These are phyloP conservation scores for Kodamaea lidongshanica DNA, from an alignment of 805 yeast species.

Conservation along the genomic window DNA sequence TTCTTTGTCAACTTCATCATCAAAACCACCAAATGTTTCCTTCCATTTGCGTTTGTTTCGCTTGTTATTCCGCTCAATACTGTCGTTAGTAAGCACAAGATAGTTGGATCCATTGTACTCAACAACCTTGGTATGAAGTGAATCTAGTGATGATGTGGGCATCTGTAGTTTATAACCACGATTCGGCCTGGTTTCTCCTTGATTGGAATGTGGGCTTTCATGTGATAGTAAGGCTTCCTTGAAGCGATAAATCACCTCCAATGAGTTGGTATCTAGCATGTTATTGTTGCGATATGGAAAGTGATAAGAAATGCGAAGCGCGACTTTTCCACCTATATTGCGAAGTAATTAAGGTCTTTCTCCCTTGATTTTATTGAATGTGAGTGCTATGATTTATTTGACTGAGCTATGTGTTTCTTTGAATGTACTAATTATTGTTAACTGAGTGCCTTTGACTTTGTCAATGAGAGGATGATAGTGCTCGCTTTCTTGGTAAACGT, in stretches of 20 bases:
- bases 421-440: too few species aligned
- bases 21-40: constrained; percentile 18
- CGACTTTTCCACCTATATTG: too few species aligned
- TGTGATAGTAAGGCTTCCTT: constrained; percentile 30
- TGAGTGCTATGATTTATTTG: too few species aligned
- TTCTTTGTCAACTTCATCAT: constrained; percentile 11
- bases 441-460: too few species aligned
- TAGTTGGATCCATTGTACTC: constrained; percentile 34
- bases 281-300: constrained; percentile 2
- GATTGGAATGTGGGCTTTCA: constrained; percentile 2
- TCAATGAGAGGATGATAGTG: too few species aligned
- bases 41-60: constrained; percentile 33
- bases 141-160: constrained; percentile 13
- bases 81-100: constrained; percentile 32
- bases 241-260: constrained; percentile 33
- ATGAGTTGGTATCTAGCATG: constrained; percentile 35
- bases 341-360: too few species aligned
- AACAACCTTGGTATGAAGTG: constrained; percentile 29
- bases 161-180: constrained; percentile 28
- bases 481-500: too few species aligned
- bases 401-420: too few species aligned
- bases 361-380: too few species aligned
- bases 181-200: constrained; percentile 16
- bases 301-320: too few species aligned
- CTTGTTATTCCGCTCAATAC: constrained; percentile 22